Evolutionary conservation across 2,329 filamentous ascomycete species (phyloP).

Genomic region (Trichoderma simmonsii): DNA sequence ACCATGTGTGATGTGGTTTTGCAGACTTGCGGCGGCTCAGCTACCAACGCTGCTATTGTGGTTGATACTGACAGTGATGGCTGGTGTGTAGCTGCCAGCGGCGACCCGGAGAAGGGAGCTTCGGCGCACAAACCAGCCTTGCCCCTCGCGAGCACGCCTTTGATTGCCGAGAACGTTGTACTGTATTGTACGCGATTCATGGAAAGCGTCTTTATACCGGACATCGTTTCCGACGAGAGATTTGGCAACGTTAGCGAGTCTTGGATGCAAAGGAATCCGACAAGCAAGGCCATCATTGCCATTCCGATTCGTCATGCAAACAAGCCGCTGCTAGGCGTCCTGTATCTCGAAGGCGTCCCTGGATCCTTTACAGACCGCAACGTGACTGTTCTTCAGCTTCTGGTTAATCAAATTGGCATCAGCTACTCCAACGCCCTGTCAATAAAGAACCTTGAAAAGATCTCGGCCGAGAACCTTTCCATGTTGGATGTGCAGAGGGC

Average conservation of each 20-base stretch:
- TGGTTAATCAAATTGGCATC: slow-evolving; percentile 76
- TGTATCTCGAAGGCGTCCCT: slow-evolving; percentile 73
- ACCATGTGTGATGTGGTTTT: slow-evolving; percentile 81
- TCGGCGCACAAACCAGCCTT: slow-evolving; percentile 64
- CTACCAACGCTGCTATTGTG: slow-evolving; percentile 69
- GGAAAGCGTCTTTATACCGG: slow-evolving; percentile 70
- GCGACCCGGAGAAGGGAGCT: slow-evolving; percentile 66
- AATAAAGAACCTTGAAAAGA: slow-evolving; percentile 70
- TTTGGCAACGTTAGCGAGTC: slow-evolving; percentile 71
- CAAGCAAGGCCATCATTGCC: slow-evolving; percentile 73
- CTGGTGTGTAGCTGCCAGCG: slow-evolving; percentile 73
- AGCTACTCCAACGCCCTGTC: slow-evolving; percentile 66
- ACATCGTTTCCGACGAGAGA: slow-evolving; percentile 70
- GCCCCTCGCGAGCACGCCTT: slow-evolving; percentile 60
- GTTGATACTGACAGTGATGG: slow-evolving; percentile 61
- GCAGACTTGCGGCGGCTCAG: slow-evolving; percentile 69
- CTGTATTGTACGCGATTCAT: slow-evolving; percentile 74
- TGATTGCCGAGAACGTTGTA: slow-evolving; percentile 74
- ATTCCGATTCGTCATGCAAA: slow-evolving; percentile 73
- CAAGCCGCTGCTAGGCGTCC: slow-evolving; percentile 66
- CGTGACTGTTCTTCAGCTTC: slow-evolving; percentile 62
- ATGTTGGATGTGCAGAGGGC: slow-evolving; percentile 77
- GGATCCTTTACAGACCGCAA: slow-evolving; percentile 75
- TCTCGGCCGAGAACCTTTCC: slow-evolving; percentile 71
- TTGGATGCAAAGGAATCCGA: slow-evolving; percentile 66